Percentiles rank a stretch among this genome's conserved stretches.
Conservation (phyloP, 2,329 filamentous ascomycete species). For the Huntiella bhutanensis region DNA sequence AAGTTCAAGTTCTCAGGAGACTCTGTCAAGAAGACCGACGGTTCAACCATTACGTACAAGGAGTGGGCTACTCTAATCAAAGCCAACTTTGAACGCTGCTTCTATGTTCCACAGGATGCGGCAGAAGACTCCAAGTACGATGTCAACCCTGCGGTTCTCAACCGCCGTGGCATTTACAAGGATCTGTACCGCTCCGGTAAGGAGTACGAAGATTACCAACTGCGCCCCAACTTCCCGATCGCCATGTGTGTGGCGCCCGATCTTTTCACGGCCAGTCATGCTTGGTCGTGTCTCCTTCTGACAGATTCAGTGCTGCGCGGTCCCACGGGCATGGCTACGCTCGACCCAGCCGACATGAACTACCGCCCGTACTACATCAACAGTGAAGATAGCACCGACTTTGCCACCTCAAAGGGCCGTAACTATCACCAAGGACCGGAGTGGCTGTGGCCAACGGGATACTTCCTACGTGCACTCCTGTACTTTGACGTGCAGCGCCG, state of each 20-base stretch:
- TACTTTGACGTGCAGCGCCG: slow-evolving; percentile 72
- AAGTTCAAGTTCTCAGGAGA: slow-evolving; percentile 47
- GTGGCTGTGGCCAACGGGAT: slow-evolving; percentile 95
- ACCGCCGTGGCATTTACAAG: slow-evolving; percentile 94
- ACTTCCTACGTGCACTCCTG: slow-evolving; percentile 78
- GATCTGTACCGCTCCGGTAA: slow-evolving; percentile 87
- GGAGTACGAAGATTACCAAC: slow-evolving; percentile 93
- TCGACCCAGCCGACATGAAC: slow-evolving; percentile 81
- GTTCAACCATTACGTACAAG: slow-evolving; percentile 43
- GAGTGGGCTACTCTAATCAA: slow-evolving; percentile 71
- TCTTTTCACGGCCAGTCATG: slow-evolving; percentile 63
- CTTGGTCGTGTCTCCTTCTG: slow-evolving; percentile 58
- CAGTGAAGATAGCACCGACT: slow-evolving; percentile 79
- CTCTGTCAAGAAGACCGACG: slow-evolving; percentile 49
- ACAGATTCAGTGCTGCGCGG: slow-evolving; percentile 67
- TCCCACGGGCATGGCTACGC: slow-evolving; percentile 84
- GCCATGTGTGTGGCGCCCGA: slow-evolving; percentile 87
- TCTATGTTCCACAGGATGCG: slow-evolving; percentile 57
- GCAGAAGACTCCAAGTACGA: slow-evolving; percentile 61
- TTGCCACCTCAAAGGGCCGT: slow-evolving; percentile 77
- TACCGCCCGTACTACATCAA: slow-evolving; percentile 93
- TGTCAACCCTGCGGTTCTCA: slow-evolving; percentile 60
- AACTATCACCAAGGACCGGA: slow-evolving; percentile 98
- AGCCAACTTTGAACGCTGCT: slow-evolving; percentile 76
- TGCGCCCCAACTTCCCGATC: slow-evolving; percentile 84